A percentile compares a stretch with the other conserved stretches of the same genome.
phyloP scores from a whole-genome alignment of 768 basidiomycete genomes.

The Lactarius psammicola region DNA sequence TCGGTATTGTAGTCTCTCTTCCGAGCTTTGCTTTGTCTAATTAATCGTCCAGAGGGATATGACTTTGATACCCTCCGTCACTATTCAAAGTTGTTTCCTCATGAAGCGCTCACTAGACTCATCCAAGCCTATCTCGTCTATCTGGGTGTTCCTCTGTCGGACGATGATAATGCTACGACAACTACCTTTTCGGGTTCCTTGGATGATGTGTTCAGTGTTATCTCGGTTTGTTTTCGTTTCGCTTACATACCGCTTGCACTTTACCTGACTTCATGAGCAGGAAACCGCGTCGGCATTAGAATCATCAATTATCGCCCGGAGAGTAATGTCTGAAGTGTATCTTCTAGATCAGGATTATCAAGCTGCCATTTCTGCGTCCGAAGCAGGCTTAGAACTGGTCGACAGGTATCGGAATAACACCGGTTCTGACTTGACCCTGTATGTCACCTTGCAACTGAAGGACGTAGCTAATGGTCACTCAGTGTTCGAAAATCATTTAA shows the following conservation, averaged over 20 bases:
- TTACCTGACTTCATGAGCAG: slow-evolving; percentile 4
- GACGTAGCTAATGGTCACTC: slow-evolving; percentile 1
- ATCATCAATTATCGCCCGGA: slow-evolving; percentile 63
- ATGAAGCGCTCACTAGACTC: slow-evolving; percentile 51
- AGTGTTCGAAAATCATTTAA: slow-evolving; percentile 72
- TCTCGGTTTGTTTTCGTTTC: slow-evolving; percentile 52
- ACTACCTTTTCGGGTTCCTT: slow-evolving; percentile 15
- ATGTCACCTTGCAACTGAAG: slow-evolving; percentile 27
- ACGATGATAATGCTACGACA: slow-evolving; percentile 41
- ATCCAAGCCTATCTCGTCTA: slow-evolving; percentile 70
- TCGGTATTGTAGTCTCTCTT: slow-evolving; percentile 48
- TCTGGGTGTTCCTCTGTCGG: slow-evolving; percentile 45
- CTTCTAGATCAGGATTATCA: slow-evolving; percentile 68
- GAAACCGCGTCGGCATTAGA: slow-evolving; percentile 10
- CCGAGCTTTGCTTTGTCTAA: slow-evolving; percentile 14
- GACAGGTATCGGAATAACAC: slow-evolving; percentile 52
- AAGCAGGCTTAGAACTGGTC: slow-evolving; percentile 63
- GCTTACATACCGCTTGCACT: slow-evolving; percentile 1
- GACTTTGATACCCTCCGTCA: slow-evolving; percentile 53
- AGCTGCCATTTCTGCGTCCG: slow-evolving; percentile 66
- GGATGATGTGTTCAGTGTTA: slow-evolving; percentile 57
- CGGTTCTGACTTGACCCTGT: slow-evolving; percentile 55
- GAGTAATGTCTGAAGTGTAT: slow-evolving; percentile 66
- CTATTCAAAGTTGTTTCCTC: slow-evolving; percentile 66
- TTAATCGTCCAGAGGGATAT: slow-evolving; percentile 52